These are phyloP conservation scores for Coemansia sp. DNA, from an alignment of 192 early-diverging fungal genomes.

Conservation along the genomic window DNA sequence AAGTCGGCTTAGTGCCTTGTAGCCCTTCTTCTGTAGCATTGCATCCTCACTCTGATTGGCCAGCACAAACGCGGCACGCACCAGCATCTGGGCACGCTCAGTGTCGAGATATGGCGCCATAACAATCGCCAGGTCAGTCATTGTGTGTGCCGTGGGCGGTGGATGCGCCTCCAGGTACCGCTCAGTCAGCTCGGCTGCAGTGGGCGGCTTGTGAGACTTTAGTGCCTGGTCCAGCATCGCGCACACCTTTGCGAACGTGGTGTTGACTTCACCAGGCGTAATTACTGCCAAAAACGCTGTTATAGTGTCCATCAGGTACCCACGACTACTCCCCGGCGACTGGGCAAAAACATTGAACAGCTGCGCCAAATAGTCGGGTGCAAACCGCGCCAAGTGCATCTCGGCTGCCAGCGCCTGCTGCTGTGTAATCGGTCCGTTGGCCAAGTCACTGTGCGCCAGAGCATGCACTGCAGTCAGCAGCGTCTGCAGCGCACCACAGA, in stretches of 20 bases:
- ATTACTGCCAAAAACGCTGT: slow-evolving; percentile 67
- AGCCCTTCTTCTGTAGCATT: slow-evolving; percentile 91
- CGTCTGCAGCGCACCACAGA: slow-evolving; percentile 72
- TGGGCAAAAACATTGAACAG: slow-evolving; percentile 79
- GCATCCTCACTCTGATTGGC: slow-evolving; percentile 65
- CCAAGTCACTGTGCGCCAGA: slow-evolving; percentile 22
- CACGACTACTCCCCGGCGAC: slow-evolving; percentile 62
- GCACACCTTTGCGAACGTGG: slow-evolving; percentile 65
- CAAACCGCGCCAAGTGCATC: slow-evolving; percentile 62
- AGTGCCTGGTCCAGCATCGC: slow-evolving; percentile 61
- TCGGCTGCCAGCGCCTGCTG: slow-evolving; percentile 61
- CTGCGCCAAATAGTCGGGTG: slow-evolving; percentile 70
- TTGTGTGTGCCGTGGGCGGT: slow-evolving; percentile 78
- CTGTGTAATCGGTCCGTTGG: slow-evolving; percentile 48
- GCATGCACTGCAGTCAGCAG: slow-evolving; percentile 55
- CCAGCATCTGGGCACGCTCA: slow-evolving; percentile 63
- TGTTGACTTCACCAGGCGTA: slow-evolving; percentile 59
- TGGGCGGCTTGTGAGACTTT: slow-evolving; percentile 56
- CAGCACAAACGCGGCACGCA: slow-evolving; percentile 50
- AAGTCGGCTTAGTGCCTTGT: slow-evolving; percentile 74
- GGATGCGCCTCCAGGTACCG: slow-evolving; percentile 54
- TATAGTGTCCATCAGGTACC: slow-evolving; percentile 69
- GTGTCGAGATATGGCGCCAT: slow-evolving; percentile 76
- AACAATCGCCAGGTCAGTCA: slow-evolving; percentile 78
- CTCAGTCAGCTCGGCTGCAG: slow-evolving; percentile 55